A percentile compares a stretch with the other conserved stretches of the same genome.
These are phyloP conservation scores for Rhizopogon vulgaris DNA, from an alignment of 768 basidiomycete genomes.

Conservation along the genomic window DNA sequence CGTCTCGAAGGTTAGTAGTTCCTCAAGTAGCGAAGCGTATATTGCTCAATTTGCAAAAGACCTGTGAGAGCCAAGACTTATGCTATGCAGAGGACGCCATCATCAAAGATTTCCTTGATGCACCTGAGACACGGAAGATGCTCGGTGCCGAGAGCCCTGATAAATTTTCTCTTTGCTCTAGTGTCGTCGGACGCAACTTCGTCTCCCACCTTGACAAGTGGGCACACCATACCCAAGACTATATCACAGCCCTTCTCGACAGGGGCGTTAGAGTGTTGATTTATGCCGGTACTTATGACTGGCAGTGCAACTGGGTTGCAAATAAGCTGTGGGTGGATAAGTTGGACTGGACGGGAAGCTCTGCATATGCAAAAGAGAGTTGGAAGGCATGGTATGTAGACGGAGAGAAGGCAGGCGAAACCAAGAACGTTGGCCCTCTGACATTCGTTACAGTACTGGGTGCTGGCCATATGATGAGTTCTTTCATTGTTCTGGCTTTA, in stretches of 20 bases:
- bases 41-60: constrained; percentile 10
- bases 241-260: constrained; percentile 50
- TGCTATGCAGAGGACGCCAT: constrained; percentile 34
- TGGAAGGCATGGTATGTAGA: constrained; percentile 52
- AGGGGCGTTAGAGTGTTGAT: constrained; percentile 46
- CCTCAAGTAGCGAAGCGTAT: neutral
- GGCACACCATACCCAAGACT: constrained; percentile 49
- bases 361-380: constrained; percentile 36
- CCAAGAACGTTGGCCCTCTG: constrained; percentile 48
- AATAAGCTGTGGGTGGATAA: constrained; percentile 56
- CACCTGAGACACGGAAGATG: constrained; percentile 33
- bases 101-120: constrained; percentile 43
- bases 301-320: constrained; percentile 57
- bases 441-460: constrained; percentile 60
- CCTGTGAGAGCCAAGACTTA: constrained; percentile 20
- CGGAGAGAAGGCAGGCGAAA: constrained; percentile 48
- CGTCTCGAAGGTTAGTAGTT: constrained; percentile 40
- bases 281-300: constrained; percentile 52
- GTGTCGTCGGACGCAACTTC: constrained; percentile 45
- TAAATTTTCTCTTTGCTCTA: constrained; percentile 56
- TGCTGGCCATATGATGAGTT: constrained; percentile 71
- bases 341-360: constrained; percentile 55
- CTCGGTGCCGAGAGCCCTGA: constrained; percentile 41
- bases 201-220: constrained; percentile 55
- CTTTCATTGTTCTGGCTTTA: neutral